Conservation (phyloP, 768 basidiomycete genomes). For the Lactifluus subvellereus region DNA sequence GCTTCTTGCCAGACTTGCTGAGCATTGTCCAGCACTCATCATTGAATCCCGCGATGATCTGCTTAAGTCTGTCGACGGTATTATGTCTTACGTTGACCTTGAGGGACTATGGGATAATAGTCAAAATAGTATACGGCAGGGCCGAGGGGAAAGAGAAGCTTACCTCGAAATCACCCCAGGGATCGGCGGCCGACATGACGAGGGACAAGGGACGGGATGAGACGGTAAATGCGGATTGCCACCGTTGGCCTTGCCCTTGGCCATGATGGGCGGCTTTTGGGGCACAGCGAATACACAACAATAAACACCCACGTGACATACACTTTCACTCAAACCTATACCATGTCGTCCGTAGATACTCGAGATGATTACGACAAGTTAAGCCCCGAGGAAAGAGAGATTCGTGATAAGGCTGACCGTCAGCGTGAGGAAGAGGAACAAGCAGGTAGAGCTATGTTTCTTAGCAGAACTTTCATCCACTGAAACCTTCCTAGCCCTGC, state of each 20-base stretch:
- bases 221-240: background rate
- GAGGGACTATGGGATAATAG: conserved; percentile 43
- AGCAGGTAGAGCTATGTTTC: conserved; percentile 52
- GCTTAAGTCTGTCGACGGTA: conserved; percentile 83
- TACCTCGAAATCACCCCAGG: conserved; percentile 75
- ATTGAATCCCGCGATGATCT: conserved; percentile 71
- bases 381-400: conserved; percentile 68
- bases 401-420: conserved; percentile 60
- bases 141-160: conserved; percentile 24
- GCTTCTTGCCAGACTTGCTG: conserved; percentile 77
- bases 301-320: conserved; percentile 29
- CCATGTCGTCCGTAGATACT: conserved; percentile 12
- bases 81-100: conserved; percentile 67
- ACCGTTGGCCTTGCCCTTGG: background rate
- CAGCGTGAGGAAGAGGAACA: conserved; percentile 75
- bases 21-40: conserved; percentile 67
- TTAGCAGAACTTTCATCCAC: conserved; percentile 23
- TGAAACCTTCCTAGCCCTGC: conserved; percentile 52
- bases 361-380: conserved; percentile 67
- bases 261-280: background rate
- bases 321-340: background rate
- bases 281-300: conserved; percentile 30
- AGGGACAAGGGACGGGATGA: conserved; percentile 1
- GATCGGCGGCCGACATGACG: conserved; percentile 54
- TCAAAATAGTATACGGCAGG: conserved; percentile 1